Conservation (phyloP, 2,329 filamentous ascomycete species). For the Rachicladosporium sp. region DNA sequence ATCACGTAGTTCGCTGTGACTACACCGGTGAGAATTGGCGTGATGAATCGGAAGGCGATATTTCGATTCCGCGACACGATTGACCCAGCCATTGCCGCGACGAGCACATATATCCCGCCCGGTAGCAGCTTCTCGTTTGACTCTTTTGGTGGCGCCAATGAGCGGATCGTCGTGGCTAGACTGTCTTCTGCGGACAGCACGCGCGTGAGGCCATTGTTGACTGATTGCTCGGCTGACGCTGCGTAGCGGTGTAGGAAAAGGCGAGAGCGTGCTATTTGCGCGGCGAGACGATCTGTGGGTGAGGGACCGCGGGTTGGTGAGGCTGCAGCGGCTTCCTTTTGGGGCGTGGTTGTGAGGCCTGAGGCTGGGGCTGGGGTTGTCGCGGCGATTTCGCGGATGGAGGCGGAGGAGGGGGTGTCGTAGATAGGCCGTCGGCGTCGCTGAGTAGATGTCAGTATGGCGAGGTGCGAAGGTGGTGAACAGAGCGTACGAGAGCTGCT, state of each 20-base stretch:
- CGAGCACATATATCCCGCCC: conserved; percentile 80
- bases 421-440: conserved; percentile 56
- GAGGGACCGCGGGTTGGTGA: conserved; percentile 43
- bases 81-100: conserved; percentile 86
- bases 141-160: conserved; percentile 72
- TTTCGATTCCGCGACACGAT: conserved; percentile 83
- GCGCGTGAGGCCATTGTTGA: conserved; percentile 70
- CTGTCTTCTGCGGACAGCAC: conserved; percentile 77
- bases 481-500: conserved; percentile 15
- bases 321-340: conserved; percentile 14
- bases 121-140: conserved; percentile 83
- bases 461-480: too few relatives aligned
- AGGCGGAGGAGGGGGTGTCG: conserved; percentile 44
- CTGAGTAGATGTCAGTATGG: too few relatives aligned
- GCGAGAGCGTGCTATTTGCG: conserved; percentile 67
- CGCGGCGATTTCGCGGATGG: conserved; percentile 25
- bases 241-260: conserved; percentile 69
- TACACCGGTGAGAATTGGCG: conserved; percentile 69
- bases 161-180: conserved; percentile 80
- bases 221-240: conserved; percentile 60
- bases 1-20: conserved; percentile 74
- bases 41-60: conserved; percentile 63
- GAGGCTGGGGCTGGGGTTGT: conserved; percentile 26
- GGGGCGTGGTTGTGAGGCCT: conserved; percentile 21
- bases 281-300: conserved; percentile 79